Percentiles rank a stretch among this genome's conserved stretches.
Evolutionary conservation across 768 basidiomycete species (phyloP).

Genomic region (Hemileccinum impolitum): DNA sequence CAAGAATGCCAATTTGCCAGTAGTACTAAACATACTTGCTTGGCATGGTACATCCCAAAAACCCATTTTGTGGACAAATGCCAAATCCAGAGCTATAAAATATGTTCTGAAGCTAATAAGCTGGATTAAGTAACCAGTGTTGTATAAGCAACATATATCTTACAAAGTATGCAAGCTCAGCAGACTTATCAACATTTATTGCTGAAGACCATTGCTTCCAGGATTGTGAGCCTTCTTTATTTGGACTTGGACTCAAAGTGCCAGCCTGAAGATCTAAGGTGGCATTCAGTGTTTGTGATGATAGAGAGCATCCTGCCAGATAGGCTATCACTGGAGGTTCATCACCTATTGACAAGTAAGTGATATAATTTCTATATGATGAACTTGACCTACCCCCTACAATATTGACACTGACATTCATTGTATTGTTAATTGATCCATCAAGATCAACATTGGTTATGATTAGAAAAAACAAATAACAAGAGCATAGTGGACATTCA

Average conservation of each 20-base stretch:
- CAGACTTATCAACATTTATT: too few relatives aligned
- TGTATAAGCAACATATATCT: neutral
- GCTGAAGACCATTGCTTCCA: constrained; percentile 12
- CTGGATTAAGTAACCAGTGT: too few relatives aligned
- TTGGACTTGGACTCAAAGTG: neutral
- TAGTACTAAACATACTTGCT: neutral
- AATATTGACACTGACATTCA: neutral
- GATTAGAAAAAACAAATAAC: constrained; percentile 7
- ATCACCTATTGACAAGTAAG: neutral
- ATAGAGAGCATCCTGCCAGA: constrained; percentile 10
- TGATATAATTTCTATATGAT: too few relatives aligned
- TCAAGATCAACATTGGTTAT: constrained; percentile 10
- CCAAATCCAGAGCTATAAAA: neutral
- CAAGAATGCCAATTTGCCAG: neutral
- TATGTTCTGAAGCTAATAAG: neutral
- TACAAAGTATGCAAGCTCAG: neutral
- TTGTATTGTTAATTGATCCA: neutral
- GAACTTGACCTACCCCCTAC: neutral
- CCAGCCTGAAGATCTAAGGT: constrained; percentile 3
- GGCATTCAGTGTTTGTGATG: neutral
- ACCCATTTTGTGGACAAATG: constrained; percentile 2
- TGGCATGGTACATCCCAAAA: neutral
- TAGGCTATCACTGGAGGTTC: neutral
- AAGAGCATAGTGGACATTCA: too few relatives aligned
- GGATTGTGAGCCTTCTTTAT: neutral